Evolutionary conservation across 345 rosid genomes (phyloP), one percentile per base, ranked within the genome.

Genomic region (Trapa bicornis): DNA sequence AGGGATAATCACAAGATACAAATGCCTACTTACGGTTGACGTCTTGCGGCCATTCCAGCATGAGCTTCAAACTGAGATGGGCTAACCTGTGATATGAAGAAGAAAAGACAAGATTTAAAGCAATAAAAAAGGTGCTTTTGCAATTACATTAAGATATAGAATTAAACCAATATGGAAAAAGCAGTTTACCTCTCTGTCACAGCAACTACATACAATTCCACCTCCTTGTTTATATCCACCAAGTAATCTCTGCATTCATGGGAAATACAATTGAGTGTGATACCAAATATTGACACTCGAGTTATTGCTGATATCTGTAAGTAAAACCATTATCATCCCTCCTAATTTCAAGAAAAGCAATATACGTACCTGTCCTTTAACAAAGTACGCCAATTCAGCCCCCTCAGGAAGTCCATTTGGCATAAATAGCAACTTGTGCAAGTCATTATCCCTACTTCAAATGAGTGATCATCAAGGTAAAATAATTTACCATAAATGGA

Each of bases 61-160:
- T 95, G 99, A 33, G 99, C 85, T 81, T 95, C 99, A 75, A 95
- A 95, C 71, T 95, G 99, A 1, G 99, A 95, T 70, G 99, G 99
- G 70, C 99, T 95, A 65, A 95, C 78, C 99, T 95, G 89, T 79
- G 71, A 73, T 66, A 17, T 41, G 29, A 15, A 72, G 37, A 6
- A 71, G 37, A 66, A 42, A 54, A 6, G 37, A 16, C 37, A 56
- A 61, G 65, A 35, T 61, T 68, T 8, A 33, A 57, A 66, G 52
- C 57, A 29, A 68, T 61, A 50, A 43, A 70, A 39, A 45, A 38
- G 64, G 66, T 56, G 43, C 54, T 36, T 15, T 7, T 53, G 29
- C 38, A 14, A 47, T 36, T 22, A 6, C 17, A 37, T n/a, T 42
- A 42, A 43, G 52, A 56, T 43, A 15, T 3, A 32, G 68, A 52